Base-by-base conservation (phyloP, 2,329 filamentous ascomycete species). In the Magnaporthiopsis incrustans region DNA sequence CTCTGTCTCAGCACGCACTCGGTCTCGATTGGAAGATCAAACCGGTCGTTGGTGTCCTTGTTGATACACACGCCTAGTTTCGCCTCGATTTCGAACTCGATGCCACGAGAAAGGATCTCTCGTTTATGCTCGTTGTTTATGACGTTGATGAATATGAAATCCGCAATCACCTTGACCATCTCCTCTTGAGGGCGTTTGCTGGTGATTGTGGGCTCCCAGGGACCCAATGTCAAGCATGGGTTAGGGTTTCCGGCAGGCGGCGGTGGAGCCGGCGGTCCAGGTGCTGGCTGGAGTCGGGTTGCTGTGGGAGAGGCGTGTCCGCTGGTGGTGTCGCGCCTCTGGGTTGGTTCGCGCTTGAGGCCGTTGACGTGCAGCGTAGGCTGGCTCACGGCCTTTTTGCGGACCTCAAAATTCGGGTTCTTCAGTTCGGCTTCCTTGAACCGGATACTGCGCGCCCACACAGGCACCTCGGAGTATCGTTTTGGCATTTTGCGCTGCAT, bases 81-180 rank as follows among this genome's bases (percentile, higher is more conserved):
- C 12, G 92, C 95, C 77, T 99, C 95, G 64, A 99, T 90, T 76
- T 99, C 95, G 63, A 97, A 87, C 66, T 91, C 84, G 18, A 92
- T 88, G 8, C 86, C 86, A 22, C 84, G 82, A 62, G 83, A 83
- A 22, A 79, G 76, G 26, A 89, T 83, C 68, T 89, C 86, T 38
- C 82, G 82, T 53, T 87, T 81, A 68, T 90, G 85, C n/a, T 83
- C 80, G 66, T 87, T 86, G 62, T 82, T 79, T 8, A 95, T 82
- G 25, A 95, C 88, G 64, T 89, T 81, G 60, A 85, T 74, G 72
- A 88, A 96, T 14, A 97, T 78, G 70, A 92, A 96, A 72, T 96
- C 90, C 66, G 89, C 90, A n/a, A 96, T 82, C 25, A 81, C 74
- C 70, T 87, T 89, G n/a, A 87, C 86, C 14, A 95, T 77, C 66